phyloP scores from a whole-genome alignment of 2,329 filamentous ascomycete genomes.

The Ophiostoma tasmaniense region DNA sequence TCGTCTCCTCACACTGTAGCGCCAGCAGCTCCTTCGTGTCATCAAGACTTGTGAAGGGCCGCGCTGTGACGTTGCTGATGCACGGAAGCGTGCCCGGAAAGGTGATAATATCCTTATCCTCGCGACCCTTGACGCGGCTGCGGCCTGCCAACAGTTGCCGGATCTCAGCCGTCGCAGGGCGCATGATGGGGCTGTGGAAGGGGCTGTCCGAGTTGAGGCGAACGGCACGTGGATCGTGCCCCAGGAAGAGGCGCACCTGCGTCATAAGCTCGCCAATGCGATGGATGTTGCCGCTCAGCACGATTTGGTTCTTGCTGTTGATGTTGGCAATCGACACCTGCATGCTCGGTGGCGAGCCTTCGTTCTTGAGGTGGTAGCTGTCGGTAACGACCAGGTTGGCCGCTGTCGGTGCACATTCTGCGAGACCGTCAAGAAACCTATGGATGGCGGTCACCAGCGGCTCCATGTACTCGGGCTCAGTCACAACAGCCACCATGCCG shows the following conservation, averaged over 20 bases:
- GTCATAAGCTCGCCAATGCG: conserved; percentile 73
- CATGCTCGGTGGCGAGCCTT: conserved; percentile 57
- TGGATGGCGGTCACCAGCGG: conserved; percentile 64
- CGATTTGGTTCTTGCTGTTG: conserved; percentile 94
- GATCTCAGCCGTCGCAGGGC: conserved; percentile 70
- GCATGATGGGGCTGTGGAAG: conserved; percentile 89
- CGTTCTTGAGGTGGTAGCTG: not conserved
- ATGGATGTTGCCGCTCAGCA: conserved; percentile 78
- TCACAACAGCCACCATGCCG: conserved; percentile 90
- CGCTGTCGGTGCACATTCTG: conserved; percentile 57
- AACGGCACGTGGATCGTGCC: conserved; percentile 84
- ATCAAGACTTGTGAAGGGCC: conserved; percentile 64
- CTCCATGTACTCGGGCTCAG: conserved; percentile 68
- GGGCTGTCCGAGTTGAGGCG: conserved; percentile 78
- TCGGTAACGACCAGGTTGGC: not conserved
- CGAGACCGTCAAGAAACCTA: conserved; percentile 65
- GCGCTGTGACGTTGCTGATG: conserved; percentile 76
- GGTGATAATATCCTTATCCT: conserved; percentile 56
- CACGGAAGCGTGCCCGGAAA: conserved; percentile 71
- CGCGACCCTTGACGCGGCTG: conserved; percentile 44
- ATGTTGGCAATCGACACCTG: conserved; percentile 89
- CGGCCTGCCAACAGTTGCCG: conserved; percentile 52
- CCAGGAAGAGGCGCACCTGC: conserved; percentile 80
- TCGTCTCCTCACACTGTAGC: conserved; percentile 79
- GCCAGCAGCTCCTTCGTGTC: conserved; percentile 73